These are phyloP conservation scores for Porcisia hertigi DNA, from an alignment of 208 protist species.

Conservation along the genomic window DNA sequence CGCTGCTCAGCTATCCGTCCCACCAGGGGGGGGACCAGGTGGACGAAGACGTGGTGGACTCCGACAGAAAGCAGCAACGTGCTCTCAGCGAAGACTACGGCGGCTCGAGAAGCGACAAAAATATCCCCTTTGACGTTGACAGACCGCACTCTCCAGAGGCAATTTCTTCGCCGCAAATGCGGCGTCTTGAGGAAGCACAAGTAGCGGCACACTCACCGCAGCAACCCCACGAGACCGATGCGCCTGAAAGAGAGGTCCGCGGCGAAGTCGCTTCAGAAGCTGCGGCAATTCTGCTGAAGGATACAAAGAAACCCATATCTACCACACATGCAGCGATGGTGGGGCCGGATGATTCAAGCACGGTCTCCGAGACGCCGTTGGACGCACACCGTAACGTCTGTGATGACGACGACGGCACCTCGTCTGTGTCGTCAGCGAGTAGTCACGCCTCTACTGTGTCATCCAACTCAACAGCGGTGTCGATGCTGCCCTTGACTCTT, in stretches of 20 bases:
- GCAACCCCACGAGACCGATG: not conserved
- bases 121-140: not conserved
- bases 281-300: not conserved
- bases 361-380: not conserved
- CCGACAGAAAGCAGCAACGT: not conserved
- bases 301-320: not conserved
- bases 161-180: not conserved
- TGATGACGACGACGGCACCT: constrained; percentile 19
- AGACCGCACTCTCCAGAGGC: not conserved
- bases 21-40: constrained; percentile 6
- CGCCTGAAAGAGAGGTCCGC: not conserved
- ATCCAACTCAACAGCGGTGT: constrained; percentile 2
- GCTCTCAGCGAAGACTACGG: constrained; percentile 3
- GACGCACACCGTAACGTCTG: not conserved
- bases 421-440: constrained; percentile 14
- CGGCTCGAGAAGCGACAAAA: constrained; percentile 2
- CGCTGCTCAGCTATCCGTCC: constrained; percentile 8
- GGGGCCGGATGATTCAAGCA: not conserved
- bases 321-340: not conserved
- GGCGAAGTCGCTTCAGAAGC: not conserved
- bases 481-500: not conserved
- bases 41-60: not conserved
- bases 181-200: not conserved
- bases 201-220: not conserved
- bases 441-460: constrained; percentile 1